Conservation (phyloP, 2,329 filamentous ascomycete species). For the Raffaelea albimanens region DNA sequence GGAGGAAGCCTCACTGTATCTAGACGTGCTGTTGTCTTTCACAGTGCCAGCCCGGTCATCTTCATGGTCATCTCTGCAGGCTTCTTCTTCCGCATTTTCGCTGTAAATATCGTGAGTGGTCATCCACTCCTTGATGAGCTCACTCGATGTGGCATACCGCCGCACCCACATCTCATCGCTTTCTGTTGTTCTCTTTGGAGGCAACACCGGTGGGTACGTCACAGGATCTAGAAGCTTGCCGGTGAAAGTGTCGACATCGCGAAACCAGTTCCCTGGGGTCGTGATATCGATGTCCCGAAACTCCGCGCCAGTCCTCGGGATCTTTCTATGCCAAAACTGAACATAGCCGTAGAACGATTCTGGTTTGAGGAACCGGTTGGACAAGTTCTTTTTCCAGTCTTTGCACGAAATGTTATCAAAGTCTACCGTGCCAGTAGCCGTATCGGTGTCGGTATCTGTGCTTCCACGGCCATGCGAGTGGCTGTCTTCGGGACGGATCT, state of each 20-base stretch:
- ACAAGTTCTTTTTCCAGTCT: not conserved
- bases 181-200: not conserved
- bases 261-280: conserved; percentile 10
- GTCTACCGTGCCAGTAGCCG: too few species aligned
- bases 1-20: too few species aligned
- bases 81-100: too few species aligned
- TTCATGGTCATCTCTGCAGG: too few species aligned
- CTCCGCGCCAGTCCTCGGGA: not conserved
- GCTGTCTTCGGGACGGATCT: not conserved
- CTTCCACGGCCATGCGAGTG: not conserved
- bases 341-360: not conserved
- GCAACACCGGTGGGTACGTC: conserved; percentile 16
- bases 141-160: too few species aligned
- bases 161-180: not conserved
- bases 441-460: not conserved
- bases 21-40: too few species aligned
- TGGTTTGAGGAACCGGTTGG: not conserved
- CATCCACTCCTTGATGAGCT: too few species aligned
- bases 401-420: not conserved
- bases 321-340: not conserved
- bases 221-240: conserved; percentile 25
- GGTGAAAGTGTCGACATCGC: conserved; percentile 27
- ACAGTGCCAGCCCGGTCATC: too few species aligned
- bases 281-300: conserved; percentile 3
- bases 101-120: too few species aligned